phyloP scores from a whole-genome alignment of 768 basidiomycete species.

The Favolaschia claudopus region DNA sequence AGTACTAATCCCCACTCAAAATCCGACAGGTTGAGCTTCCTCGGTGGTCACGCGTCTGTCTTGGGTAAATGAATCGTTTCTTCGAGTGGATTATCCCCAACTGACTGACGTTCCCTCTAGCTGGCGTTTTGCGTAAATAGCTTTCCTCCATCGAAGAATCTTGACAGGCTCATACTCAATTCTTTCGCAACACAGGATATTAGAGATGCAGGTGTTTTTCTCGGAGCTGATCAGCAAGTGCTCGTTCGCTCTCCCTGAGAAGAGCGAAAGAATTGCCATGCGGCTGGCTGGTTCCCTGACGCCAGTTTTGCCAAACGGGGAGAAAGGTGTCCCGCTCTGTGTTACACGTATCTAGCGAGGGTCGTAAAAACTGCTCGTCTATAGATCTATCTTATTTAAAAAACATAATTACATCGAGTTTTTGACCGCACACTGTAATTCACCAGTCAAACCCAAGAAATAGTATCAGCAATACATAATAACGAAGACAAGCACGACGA shows the following conservation, averaged over 20 bases:
- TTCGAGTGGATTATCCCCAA: background rate
- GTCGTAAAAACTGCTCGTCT: too few relatives aligned
- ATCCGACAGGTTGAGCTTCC: background rate
- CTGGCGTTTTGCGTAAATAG: background rate
- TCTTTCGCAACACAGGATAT: background rate
- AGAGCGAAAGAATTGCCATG: background rate
- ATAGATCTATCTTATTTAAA: too few relatives aligned
- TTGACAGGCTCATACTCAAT: background rate
- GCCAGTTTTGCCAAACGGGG: background rate
- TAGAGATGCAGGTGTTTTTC: background rate
- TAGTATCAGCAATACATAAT: too few relatives aligned
- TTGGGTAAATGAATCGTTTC: background rate
- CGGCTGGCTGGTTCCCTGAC: background rate
- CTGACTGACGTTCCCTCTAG: background rate
- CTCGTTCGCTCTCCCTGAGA: constrained; percentile 16
- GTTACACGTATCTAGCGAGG: too few relatives aligned
- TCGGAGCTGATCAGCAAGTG: background rate
- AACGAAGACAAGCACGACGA: too few relatives aligned
- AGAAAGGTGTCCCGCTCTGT: background rate
- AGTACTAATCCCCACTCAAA: background rate
- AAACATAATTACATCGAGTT: too few relatives aligned
- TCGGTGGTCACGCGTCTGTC: constrained; percentile 2
- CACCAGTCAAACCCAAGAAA: too few relatives aligned
- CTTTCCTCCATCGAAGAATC: background rate
- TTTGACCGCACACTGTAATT: too few relatives aligned